Evolutionary conservation across 2,329 filamentous ascomycete genomes (phyloP).

Genomic region (Phoma sp.): DNA sequence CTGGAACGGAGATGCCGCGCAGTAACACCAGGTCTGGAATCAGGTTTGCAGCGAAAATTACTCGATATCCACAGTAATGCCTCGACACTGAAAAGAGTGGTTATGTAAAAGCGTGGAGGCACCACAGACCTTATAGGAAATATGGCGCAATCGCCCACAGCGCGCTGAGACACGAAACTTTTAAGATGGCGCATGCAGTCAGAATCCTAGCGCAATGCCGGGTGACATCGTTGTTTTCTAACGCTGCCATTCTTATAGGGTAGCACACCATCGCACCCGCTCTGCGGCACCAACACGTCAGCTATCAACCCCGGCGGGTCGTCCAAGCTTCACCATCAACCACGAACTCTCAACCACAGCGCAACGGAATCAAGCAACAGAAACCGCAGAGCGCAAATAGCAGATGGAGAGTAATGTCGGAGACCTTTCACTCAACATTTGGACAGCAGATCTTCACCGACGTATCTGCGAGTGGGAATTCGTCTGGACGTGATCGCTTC

Average conservation of each 20-base stretch:
- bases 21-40: neutral
- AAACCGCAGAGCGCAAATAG: conserved; percentile 23
- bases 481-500: conserved; percentile 49
- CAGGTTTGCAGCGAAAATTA: neutral
- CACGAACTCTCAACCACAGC: conserved; percentile 20
- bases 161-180: conserved; percentile 20
- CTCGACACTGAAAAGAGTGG: conserved; percentile 1
- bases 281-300: conserved; percentile 28
- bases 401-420: conserved; percentile 51
- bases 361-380: neutral
- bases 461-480: conserved; percentile 48
- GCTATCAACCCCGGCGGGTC: conserved; percentile 24
- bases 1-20: neutral
- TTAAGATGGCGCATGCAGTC: conserved; percentile 30
- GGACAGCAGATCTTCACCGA: conserved; percentile 49
- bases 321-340: conserved; percentile 27
- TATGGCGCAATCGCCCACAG: conserved; percentile 32
- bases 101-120: conserved; percentile 37
- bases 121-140: conserved; percentile 14
- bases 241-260: conserved; percentile 39
- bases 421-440: conserved; percentile 41
- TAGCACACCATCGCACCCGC: conserved; percentile 34
- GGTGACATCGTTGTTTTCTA: conserved; percentile 21
- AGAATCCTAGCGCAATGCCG: conserved; percentile 25
- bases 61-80: conserved; percentile 5